Percentiles rank a stretch among this genome's conserved stretches.
These are phyloP conservation scores for Chlorella sp. DNA, from an alignment of 139 green algal species.

Conservation along the genomic window DNA sequence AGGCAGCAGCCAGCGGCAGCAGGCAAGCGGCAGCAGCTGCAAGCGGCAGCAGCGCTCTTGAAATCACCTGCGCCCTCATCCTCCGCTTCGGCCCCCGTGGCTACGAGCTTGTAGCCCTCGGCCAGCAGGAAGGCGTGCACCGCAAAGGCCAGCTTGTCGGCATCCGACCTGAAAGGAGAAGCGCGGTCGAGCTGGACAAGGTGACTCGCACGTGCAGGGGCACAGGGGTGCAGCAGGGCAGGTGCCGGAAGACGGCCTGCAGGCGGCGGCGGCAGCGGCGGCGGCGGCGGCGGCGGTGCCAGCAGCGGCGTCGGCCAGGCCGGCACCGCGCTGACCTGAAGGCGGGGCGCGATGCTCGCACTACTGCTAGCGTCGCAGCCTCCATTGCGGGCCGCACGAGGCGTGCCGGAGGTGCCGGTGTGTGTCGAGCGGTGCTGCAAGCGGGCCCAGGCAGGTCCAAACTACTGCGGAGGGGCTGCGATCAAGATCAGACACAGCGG, in stretches of 20 bases:
- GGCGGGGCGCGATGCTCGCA: conserved; percentile 18
- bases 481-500: too few relatives aligned
- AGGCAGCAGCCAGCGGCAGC: too few relatives aligned
- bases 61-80: conserved; percentile 31
- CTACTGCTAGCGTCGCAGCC: conserved; percentile 23
- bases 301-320: background rate
- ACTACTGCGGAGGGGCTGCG: too few relatives aligned
- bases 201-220: too few relatives aligned
- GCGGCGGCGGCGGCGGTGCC: background rate
- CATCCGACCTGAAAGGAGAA: conserved; percentile 9
- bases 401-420: background rate
- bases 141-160: conserved; percentile 50
- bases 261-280: background rate
- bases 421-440: too few relatives aligned
- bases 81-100: conserved; percentile 56
- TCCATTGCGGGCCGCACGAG: conserved; percentile 1
- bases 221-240: too few relatives aligned
- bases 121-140: conserved; percentile 56
- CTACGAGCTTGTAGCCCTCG: conserved; percentile 66
- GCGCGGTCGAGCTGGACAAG: background rate
- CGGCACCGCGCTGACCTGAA: conserved; percentile 31
- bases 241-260: too few relatives aligned
- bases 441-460: too few relatives aligned
- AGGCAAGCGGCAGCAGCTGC: too few relatives aligned
- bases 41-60: too few relatives aligned